Base-by-base conservation (phyloP, 2,329 filamentous ascomycete species). In the Parastagonospora nodorum region DNA sequence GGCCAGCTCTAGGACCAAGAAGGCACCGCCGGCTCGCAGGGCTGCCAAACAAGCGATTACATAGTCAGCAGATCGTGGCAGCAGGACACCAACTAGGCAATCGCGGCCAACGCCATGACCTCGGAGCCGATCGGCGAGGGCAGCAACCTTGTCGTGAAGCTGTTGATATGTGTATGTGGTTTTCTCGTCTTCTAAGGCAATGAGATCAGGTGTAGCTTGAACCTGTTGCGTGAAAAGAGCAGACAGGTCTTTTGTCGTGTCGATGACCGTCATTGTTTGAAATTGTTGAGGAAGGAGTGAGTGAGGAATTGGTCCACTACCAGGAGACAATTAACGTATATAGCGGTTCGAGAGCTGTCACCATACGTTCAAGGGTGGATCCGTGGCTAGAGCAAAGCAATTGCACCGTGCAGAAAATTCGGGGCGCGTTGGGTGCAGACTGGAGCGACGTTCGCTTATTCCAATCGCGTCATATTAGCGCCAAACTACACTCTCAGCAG, bases 21-120 rank as follows among this genome's bases (percentile, higher is more conserved):
- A 93, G 1, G 89, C 89, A 46, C 89, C 89, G 44, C 89, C 89
- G 2, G 89, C 89, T 51, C 88, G 84, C 33, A 92, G 81, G n/a
- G 88, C 85, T 24, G 89, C 89, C 45, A 93, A 78, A 66, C 87
- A 91, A 12, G 88, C 86, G 71, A 92, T 86, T 53, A 93, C 87
- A 73, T 92, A 91, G 74, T 91, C 83, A 42, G 88, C 88, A 69
- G 88, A 90, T 47, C 89, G 85, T 48, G 85, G 86, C 67, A 92
- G 81, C 45, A 92, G 80, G 36, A 93, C 85, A 45, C 89, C 89
- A 29, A 92, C 89, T 14, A 91, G 80, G 59, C 80, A 82, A 72
- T 93, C 88, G 51, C 88, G 86, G 49, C 84, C 82, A 47, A 92
- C 88, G 37, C 88, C 87, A 74, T 87, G 81, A 47, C 77, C 73